Evolutionary conservation across 2,329 filamentous ascomycete genomes (phyloP).

Genomic region (Chalara sp.): DNA sequence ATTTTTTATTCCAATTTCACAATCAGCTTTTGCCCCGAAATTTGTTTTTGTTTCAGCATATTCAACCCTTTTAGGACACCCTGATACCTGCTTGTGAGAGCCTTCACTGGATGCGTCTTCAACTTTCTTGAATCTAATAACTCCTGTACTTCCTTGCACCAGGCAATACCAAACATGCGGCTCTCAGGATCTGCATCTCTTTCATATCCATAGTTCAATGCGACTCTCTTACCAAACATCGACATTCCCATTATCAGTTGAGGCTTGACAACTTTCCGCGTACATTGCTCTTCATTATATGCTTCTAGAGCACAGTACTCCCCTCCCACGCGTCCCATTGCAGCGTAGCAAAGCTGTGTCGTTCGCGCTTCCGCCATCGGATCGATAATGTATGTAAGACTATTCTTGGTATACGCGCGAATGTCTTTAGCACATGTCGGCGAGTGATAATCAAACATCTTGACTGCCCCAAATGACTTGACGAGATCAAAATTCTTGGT

Average conservation of each 20-base stretch:
- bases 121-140: too few relatives aligned
- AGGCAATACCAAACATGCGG: too few relatives aligned
- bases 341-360: constrained; percentile 30
- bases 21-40: too few relatives aligned
- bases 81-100: too few relatives aligned
- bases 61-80: too few relatives aligned
- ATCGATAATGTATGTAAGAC: constrained; percentile 32
- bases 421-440: constrained; percentile 29
- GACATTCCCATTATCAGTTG: constrained; percentile 25
- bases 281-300: constrained; percentile 1
- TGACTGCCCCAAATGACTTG: constrained; percentile 32
- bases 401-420: constrained; percentile 30
- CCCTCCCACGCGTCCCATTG: constrained; percentile 30
- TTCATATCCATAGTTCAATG: neutral
- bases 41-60: too few relatives aligned
- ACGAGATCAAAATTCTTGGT: constrained; percentile 32
- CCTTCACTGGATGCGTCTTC: too few relatives aligned
- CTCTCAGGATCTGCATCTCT: neutral
- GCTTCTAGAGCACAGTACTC: constrained; percentile 14
- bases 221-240: constrained; percentile 21
- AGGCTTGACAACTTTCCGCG: constrained; percentile 13
- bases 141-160: too few relatives aligned
- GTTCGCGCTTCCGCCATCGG: constrained; percentile 27
- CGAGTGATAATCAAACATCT: constrained; percentile 34
- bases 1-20: too few relatives aligned